phyloP scores from a whole-genome alignment of 1,284 basidiomycete genomes.

The Apiotrichum akiyoshidainum region DNA sequence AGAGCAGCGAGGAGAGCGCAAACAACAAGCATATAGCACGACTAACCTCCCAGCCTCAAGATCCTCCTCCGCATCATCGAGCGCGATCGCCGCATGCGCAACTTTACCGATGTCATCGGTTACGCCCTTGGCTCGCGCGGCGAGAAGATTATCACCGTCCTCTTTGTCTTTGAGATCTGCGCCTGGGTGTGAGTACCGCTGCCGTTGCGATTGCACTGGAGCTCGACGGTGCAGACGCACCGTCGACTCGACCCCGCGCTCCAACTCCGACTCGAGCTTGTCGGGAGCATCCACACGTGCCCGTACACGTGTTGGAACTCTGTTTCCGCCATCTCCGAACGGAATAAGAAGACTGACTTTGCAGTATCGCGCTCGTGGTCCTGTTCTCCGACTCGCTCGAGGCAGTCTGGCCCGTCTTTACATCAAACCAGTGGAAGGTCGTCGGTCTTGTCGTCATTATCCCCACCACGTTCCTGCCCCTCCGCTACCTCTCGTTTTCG shows the following conservation, averaged over 20 bases:
- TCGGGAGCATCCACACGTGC: too few species aligned
- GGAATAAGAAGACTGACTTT: conserved; percentile 3
- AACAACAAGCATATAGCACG: too few species aligned
- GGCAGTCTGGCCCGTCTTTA: conserved; percentile 64
- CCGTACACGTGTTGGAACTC: too few species aligned
- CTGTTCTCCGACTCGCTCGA: conserved; percentile 78
- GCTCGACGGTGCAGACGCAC: too few species aligned
- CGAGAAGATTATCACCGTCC: conserved; percentile 62
- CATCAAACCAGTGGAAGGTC: conserved; percentile 70
- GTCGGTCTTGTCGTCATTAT: conserved; percentile 67
- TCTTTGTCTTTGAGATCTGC: conserved; percentile 83
- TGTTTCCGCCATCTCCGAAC: too few species aligned
- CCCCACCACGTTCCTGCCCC: conserved; percentile 76
- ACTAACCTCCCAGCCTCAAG: conserved; percentile 35
- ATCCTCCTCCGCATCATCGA: conserved; percentile 46
- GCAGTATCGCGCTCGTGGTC: conserved; percentile 77
- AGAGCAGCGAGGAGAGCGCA: too few species aligned
- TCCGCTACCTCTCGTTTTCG: conserved; percentile 80
- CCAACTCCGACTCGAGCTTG: too few species aligned
- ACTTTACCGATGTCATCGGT: conserved; percentile 45
- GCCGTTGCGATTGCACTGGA: too few species aligned
- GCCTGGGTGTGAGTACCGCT: conserved; percentile 51
- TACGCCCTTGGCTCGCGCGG: conserved; percentile 59
- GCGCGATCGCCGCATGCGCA: conserved; percentile 40
- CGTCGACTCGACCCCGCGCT: too few species aligned